Evolutionary conservation across 2,329 filamentous ascomycete genomes (phyloP), one percentile per base, ranked within the genome.

Genomic region (Fusarium decemcellulare): DNA sequence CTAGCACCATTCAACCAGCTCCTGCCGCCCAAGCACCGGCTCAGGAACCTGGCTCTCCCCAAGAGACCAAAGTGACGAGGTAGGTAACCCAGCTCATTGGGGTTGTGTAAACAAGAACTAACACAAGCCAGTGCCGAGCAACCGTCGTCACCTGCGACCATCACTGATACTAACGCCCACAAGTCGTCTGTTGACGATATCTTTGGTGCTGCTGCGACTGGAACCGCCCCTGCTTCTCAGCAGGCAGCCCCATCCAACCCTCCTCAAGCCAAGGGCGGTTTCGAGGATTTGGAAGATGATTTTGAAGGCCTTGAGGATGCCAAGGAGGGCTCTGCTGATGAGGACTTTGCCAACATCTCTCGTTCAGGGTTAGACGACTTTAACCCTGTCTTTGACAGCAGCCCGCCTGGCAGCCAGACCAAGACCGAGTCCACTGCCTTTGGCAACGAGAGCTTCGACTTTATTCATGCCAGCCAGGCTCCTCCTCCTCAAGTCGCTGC

Each of bases 271-370:
- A 87, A 87, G 74, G 80, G 86, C 23, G 85, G 88, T 2, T 93
- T 94, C 76, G 91, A 93, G 65, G 92, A 94, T 53, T 89, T 94
- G 64, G 93, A 94, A 52, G 88, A 91, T 69, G 93, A 94, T 43
- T 96, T 96, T 72, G 92, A 93, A 73, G 93, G 93, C 59, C 87
- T 97, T 15, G 91, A 93, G 63, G 93, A 97, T 75, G 93, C 93
- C 46, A 93, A 94, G 76, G 93, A 96, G 79, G 92, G 91, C 51
- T 90, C 88, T 27, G 90, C 87, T 1, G 93, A 95, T 62, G 93
- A 95, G 62, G 93, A 95, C 68, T 94, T 95, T 81, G 90, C 91
- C 74, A 92, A 87, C 74, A 87, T 94, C 67, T 92, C 90, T 52
- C 87, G 89, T 46, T 92, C 90, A 16, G 89, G 88, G 10, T 82